phyloP scores from a whole-genome alignment of 306 rosid genomes.

The Rosa rugosa region DNA sequence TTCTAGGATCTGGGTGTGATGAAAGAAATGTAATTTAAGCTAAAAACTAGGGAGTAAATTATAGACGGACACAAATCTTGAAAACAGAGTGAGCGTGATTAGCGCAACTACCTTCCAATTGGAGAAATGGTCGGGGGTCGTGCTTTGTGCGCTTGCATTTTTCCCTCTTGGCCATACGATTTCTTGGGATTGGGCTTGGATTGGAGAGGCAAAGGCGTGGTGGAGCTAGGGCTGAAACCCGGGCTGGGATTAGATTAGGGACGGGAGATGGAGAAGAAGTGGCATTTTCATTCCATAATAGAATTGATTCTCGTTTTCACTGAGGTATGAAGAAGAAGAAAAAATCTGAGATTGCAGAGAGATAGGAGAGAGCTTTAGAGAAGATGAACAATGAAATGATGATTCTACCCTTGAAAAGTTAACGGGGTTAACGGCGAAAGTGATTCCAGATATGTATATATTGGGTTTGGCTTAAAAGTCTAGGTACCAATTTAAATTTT shows the following conservation, averaged over 20 bases:
- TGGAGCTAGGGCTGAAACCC: constrained; percentile 11
- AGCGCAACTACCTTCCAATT: constrained; percentile 55
- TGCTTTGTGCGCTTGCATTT: constrained; percentile 69
- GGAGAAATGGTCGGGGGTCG: constrained; percentile 49
- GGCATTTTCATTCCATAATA: not conserved
- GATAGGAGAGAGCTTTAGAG: no score
- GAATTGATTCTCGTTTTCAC: no score
- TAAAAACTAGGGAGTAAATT: not conserved
- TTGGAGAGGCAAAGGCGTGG: constrained; percentile 23
- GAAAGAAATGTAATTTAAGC: not conserved
- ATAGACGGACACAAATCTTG: not conserved
- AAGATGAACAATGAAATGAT: no score
- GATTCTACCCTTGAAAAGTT: no score
- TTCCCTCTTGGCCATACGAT: constrained; percentile 44
- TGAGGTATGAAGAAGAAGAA: no score
- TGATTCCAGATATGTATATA: no score
- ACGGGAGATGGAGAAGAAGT: constrained; percentile 20
- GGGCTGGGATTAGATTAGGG: constrained; percentile 12
- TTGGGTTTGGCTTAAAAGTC: no score
- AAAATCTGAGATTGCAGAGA: no score
- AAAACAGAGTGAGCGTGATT: not conserved
- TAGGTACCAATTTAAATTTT: no score
- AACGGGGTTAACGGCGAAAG: no score
- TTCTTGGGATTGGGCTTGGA: constrained; percentile 13
- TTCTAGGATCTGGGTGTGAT: not conserved